Conservation (phyloP, 768 basidiomycete species). For the Mrakia gelida region DNA sequence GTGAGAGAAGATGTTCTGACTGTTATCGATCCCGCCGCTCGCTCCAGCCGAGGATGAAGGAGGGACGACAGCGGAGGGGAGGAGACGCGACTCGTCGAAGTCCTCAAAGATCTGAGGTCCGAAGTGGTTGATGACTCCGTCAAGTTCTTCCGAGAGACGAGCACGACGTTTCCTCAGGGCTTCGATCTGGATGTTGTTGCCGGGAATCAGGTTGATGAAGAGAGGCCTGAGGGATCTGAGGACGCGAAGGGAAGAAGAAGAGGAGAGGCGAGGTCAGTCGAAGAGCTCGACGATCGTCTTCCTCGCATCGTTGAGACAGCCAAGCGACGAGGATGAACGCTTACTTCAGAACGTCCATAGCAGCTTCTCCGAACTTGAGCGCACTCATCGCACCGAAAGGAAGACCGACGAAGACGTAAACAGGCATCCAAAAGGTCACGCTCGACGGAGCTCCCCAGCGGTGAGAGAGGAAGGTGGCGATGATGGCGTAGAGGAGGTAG, state of each 20-base stretch:
- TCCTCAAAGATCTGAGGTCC: conserved; percentile 29
- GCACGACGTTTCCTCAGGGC: conserved; percentile 69
- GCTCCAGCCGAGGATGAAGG: conserved; percentile 12
- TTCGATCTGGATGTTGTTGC: conserved; percentile 75
- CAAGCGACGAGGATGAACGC: no score
- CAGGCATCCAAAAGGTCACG: conserved; percentile 70
- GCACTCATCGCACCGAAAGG: conserved; percentile 90
- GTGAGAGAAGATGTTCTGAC: conserved; percentile 30
- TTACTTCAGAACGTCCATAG: conserved; percentile 93
- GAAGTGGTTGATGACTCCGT: conserved; percentile 48
- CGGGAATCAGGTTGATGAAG: conserved; percentile 78
- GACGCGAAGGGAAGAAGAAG: conserved; percentile 27
- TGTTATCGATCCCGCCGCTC: not conserved
- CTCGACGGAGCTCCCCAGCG: conserved; percentile 60
- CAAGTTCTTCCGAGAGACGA: conserved; percentile 75
- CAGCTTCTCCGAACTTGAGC: conserved; percentile 95
- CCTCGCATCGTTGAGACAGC: no score
- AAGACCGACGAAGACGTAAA: conserved; percentile 65
- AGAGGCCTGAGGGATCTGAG: conserved; percentile 81
- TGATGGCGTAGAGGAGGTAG: conserved; percentile 73
- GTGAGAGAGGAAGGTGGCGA: conserved; percentile 69
- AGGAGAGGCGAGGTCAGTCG: no score
- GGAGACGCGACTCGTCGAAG: conserved; percentile 28
- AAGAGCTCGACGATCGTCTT: no score
- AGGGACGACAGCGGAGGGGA: conserved; percentile 20